These are phyloP conservation scores for Trypanosoma grayi DNA, from an alignment of 208 protist genomes.

Conservation along the genomic window DNA sequence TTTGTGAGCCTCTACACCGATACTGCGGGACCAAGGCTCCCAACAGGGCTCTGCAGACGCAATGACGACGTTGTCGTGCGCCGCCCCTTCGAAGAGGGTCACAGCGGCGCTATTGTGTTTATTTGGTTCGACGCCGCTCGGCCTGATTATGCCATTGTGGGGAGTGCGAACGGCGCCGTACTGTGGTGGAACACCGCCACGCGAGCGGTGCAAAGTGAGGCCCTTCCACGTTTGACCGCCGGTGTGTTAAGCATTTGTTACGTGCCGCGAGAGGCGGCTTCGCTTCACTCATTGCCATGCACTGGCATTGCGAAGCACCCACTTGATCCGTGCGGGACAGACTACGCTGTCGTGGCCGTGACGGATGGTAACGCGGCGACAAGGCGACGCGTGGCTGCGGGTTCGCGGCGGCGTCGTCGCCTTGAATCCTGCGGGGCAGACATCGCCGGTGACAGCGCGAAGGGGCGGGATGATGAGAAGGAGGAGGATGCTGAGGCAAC, in stretches of 20 bases:
- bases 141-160: constrained; percentile 33
- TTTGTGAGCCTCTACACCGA: constrained; percentile 30
- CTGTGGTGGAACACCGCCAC: constrained; percentile 50
- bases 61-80: constrained; percentile 21
- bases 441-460: neutral
- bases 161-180: constrained; percentile 56
- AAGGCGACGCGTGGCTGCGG: neutral
- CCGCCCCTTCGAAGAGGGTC: constrained; percentile 44
- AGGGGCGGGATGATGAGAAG: neutral
- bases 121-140: constrained; percentile 22
- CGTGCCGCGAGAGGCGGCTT: constrained; percentile 15
- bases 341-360: constrained; percentile 9
- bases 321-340: constrained; percentile 31
- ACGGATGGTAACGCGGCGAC: neutral
- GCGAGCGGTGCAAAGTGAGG: constrained; percentile 38
- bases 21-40: neutral
- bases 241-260: constrained; percentile 49
- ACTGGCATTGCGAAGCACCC: constrained; percentile 54
- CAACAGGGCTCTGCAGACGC: neutral
- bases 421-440: neutral
- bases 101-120: constrained; percentile 63
- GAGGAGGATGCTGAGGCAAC: too few relatives aligned
- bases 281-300: neutral
- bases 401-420: neutral
- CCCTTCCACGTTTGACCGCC: constrained; percentile 33